phyloP scores from a whole-genome alignment of 768 basidiomycete genomes.

The Daedalea quercina region DNA sequence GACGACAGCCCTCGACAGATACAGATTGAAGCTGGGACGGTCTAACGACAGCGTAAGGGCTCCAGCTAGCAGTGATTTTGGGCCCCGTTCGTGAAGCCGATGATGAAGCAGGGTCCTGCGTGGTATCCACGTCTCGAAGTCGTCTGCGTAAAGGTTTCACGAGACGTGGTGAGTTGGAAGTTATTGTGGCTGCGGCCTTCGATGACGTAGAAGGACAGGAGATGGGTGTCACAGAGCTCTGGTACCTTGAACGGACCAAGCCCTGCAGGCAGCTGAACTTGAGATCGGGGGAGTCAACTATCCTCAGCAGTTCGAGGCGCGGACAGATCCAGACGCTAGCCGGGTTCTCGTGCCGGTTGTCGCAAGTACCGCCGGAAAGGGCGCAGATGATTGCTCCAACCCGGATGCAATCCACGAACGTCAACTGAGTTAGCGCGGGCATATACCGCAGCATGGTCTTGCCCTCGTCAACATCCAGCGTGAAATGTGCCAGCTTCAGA shows the following conservation, averaged over 20 bases:
- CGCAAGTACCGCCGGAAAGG: conserved; percentile 32
- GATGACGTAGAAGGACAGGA: not conserved
- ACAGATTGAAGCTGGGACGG: no score
- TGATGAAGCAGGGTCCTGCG: no score
- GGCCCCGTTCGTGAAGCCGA: no score
- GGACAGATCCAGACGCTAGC: conserved; percentile 9
- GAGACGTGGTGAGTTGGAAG: no score
- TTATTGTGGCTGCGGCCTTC: no score
- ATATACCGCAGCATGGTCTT: conserved; percentile 44
- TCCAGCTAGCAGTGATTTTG: no score
- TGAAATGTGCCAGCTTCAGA: conserved; percentile 43
- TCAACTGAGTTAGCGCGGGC: conserved; percentile 40
- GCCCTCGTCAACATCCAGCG: conserved; percentile 32
- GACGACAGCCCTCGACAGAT: no score
- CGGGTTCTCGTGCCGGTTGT: conserved; percentile 4
- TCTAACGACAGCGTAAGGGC: no score
- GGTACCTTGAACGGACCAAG: not conserved
- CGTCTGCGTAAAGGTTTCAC: no score
- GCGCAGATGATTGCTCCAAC: conserved; percentile 33
- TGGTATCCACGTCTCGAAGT: no score
- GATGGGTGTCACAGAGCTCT: not conserved
- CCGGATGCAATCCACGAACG: conserved; percentile 40
- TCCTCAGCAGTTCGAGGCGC: not conserved
- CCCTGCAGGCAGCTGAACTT: conserved; percentile 9
- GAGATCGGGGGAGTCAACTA: conserved; percentile 1